These are phyloP conservation scores for Harringtonia aguacate DNA, from an alignment of 2,329 filamentous ascomycete genomes.

Conservation along the genomic window DNA sequence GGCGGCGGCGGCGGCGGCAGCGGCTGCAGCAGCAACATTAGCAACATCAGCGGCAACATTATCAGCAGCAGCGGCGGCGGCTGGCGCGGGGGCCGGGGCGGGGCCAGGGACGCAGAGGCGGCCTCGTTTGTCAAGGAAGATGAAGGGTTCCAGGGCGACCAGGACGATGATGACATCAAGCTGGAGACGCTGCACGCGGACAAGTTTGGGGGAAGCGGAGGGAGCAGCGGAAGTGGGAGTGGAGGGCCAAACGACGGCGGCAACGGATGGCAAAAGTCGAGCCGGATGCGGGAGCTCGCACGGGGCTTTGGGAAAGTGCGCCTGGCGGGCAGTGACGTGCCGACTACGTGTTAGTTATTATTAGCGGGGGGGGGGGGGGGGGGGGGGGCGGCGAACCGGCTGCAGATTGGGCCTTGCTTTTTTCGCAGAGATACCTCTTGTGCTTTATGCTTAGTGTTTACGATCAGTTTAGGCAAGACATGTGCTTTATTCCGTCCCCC, in stretches of 20 bases:
- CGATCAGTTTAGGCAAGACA: too few relatives aligned
- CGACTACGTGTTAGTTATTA: constrained; percentile 10
- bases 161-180: neutral
- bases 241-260: neutral
- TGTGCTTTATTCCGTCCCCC: too few relatives aligned
- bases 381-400: neutral
- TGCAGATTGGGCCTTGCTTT: too few relatives aligned
- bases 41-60: neutral
- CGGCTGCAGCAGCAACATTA: neutral
- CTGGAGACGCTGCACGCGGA: neutral
- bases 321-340: constrained; percentile 6
- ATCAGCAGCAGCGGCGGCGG: neutral
- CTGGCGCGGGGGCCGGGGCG: neutral
- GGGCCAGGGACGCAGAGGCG: constrained; percentile 1
- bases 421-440: neutral
- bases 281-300: constrained; percentile 9
- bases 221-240: neutral
- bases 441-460: too few relatives aligned
- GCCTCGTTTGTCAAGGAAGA: neutral
- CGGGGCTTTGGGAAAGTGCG: constrained; percentile 8
- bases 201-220: neutral
- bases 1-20: too few relatives aligned
- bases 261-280: neutral
- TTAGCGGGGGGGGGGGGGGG: too few relatives aligned
- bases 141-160: neutral